Base-by-base conservation (phyloP, 345 rosid species). In the Geranium rotundifolium region DNA sequence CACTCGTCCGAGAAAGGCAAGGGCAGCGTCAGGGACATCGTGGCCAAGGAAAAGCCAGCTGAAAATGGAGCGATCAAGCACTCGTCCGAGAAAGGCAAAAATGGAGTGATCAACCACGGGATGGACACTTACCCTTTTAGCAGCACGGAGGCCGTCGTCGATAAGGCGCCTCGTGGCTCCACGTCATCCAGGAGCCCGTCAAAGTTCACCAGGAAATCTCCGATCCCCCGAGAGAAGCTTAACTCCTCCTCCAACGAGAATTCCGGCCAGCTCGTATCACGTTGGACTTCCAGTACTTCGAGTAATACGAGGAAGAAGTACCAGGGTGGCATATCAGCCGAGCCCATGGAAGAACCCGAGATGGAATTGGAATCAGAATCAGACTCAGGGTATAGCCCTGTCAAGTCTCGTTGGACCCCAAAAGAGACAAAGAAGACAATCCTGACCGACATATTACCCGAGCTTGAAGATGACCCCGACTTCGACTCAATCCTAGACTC, bases 131-230 rank as follows among this genome's bases (percentile, higher is more conserved):
- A 23, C 27, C 27, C 27, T 62, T 70, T 73, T 57, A 70, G 62
- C 54, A 63, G 54, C 60, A 69, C 60, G 18, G 61, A 23, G 10
- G 68, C 57, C 67, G 64, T 62, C 64, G 62, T 57, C 18, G 63
- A 56, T 67, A 69, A 5, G 31, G 84, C 74, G 61, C 66, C 82
- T n/a, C 29, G 56, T 57, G 67, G 65, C 37, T 64, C 75, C 65
- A 58, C 84, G 69, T 65, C 81, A 73, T 74, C 70, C 27, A 69
- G 76, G 55, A 84, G 99, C 69, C 95, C 97, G 55, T 90, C 99
- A 64, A 86, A 80, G 70, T 93, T 93, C 77, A 76, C 75, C 34
- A 82, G 87, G 63, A 82, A 65, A 65, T 86, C 99, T 52, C 96
- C 97, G 0, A 80, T 90, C 52, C 81, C 86, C 20, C 80, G 65